phyloP scores from a whole-genome alignment of 306 rosid genomes.

The Oxytropis ochrocephala region DNA sequence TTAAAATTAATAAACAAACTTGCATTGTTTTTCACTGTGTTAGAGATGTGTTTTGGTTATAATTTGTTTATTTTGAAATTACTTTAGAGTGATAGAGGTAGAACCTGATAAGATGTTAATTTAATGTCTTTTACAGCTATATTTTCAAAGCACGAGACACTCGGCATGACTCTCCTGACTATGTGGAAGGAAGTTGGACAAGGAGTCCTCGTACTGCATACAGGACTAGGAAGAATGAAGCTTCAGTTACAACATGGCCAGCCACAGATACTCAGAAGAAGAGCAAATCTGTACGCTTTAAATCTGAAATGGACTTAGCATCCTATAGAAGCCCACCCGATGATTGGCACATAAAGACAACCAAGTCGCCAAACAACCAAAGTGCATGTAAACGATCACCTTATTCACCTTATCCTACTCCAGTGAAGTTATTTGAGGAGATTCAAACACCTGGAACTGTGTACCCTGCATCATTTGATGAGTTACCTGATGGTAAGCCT shows the following conservation, averaged over 20 bases:
- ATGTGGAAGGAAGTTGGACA: slow-evolving; percentile 17
- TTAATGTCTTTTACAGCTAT: slow-evolving; percentile 25
- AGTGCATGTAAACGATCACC: slow-evolving; percentile 49
- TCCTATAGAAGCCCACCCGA: slow-evolving; percentile 46
- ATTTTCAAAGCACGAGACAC: slow-evolving; percentile 20
- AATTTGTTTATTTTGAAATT: neutral
- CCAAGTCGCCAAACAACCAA: slow-evolving; percentile 39
- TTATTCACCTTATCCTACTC: slow-evolving; percentile 73
- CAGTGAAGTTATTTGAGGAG: slow-evolving; percentile 66
- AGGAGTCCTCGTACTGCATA: slow-evolving; percentile 9
- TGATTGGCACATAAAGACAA: slow-evolving; percentile 27
- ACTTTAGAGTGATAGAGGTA: neutral
- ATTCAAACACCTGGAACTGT: slow-evolving; percentile 97
- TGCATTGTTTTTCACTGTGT: neutral
- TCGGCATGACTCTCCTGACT: slow-evolving; percentile 15
- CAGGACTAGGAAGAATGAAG: slow-evolving; percentile 30
- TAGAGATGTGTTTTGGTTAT: neutral
- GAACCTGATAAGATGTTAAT: slow-evolving; percentile 4
- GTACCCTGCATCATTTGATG: slow-evolving; percentile 55
- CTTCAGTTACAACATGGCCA: slow-evolving; percentile 31
- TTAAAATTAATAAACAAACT: neutral
- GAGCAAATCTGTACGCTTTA: slow-evolving; percentile 74
- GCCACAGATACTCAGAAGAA: slow-evolving; percentile 42
- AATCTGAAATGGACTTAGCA: slow-evolving; percentile 43
- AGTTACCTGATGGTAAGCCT: slow-evolving; percentile 40